Conservation (phyloP, 2,329 filamentous ascomycete genomes). For the Fusarium acutatum region DNA sequence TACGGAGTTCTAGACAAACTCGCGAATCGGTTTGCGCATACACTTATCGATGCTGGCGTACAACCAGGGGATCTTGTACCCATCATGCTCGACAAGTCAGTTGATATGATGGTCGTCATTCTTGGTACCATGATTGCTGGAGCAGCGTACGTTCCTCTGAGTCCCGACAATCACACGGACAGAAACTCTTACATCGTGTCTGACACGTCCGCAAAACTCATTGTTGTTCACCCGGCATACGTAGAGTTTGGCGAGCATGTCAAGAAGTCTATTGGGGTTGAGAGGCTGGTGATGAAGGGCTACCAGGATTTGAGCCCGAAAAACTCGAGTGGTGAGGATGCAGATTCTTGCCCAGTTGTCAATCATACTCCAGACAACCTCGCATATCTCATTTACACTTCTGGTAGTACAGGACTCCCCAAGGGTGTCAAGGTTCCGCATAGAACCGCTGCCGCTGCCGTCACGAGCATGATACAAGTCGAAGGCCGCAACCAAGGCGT, state of each 20-base stretch:
- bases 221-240: constrained; percentile 1
- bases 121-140: constrained; percentile 30
- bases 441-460: background rate
- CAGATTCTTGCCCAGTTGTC: background rate
- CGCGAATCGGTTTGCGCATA: background rate
- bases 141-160: constrained; percentile 31
- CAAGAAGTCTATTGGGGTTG: background rate
- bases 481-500: background rate
- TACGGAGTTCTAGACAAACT: background rate
- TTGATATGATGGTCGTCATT: constrained; percentile 26
- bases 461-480: background rate
- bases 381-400: background rate
- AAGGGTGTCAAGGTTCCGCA: background rate
- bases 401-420: background rate
- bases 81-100: constrained; percentile 26
- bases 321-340: background rate
- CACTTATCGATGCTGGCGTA: background rate
- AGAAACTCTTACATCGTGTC: constrained; percentile 32
- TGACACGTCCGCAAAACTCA: constrained; percentile 16
- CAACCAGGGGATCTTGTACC: constrained; percentile 5
- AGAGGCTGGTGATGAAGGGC: background rate
- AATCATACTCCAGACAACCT: background rate
- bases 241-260: background rate
- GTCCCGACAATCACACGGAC: constrained; percentile 27
- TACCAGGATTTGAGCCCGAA: background rate